Evolutionary conservation across 805 yeast species (phyloP), one percentile per base, ranked within the genome.

Genomic region (Candida dendrica): DNA sequence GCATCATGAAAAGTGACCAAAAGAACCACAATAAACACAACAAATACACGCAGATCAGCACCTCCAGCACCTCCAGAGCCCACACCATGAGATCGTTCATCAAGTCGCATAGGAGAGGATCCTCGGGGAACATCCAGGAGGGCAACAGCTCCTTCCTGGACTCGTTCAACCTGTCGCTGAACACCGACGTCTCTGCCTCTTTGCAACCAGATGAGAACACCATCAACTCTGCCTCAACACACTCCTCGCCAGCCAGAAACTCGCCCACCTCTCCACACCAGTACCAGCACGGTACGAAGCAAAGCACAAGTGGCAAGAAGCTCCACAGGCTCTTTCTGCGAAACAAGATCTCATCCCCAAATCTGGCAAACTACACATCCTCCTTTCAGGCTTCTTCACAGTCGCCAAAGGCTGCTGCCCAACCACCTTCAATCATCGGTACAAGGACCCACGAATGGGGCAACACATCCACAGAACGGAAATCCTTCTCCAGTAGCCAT

Each of bases 401-500:
- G 13, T 50, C 52, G 6, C 56, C 55, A 6, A 36, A 36, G 17
- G 44, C 24, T 27, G 42, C 44, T 22, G 30, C 13, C n/a, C 47
- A 52, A 11, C 53, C 59, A 10, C 65, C 69, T 1, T 55, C 66
- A 0, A 72, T 72, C 7, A 61, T 60, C 29, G 78, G 78, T 7
- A 73, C 77, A 13, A 56, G 74, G 27, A 68, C 70, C 11, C 77
- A 72, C 47, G 72, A 71, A 34, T 73, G 78, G 78, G 76, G 75
- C 0, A 53, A 47, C 10, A 45, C 34, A n/a, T 13, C 33, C 16
- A 32, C 17, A 13, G 34, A 32, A 10, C n/a, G 19, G 8, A 32
- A 32, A 32, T 32, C 34, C n/a, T 32, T 32, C 17, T 16, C 39
- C 8, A 16, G 40, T 13, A 36, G 24, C 10, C 15, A 9, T 16